phyloP scores from a whole-genome alignment of 192 early-diverging fungal species.

The Umbelopsis sp. region DNA sequence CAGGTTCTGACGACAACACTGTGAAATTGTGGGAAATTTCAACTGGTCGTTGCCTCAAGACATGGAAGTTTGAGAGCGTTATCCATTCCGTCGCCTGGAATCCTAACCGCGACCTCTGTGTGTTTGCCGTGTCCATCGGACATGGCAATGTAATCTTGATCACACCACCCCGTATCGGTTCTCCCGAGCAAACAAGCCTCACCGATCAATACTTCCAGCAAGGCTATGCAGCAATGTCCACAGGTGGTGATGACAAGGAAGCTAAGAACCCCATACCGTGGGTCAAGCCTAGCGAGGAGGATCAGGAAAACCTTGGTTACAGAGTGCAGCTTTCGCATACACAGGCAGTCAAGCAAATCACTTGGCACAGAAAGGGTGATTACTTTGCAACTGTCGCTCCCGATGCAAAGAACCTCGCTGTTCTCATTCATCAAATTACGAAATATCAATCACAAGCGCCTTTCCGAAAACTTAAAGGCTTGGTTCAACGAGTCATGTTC shows the following conservation, averaged over 20 bases:
- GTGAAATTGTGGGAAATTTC: conserved; percentile 90
- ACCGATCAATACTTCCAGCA: conserved; percentile 49
- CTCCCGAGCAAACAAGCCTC: conserved; percentile 43
- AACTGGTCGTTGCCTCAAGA: conserved; percentile 84
- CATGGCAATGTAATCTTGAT: conserved; percentile 58
- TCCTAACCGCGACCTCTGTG: conserved; percentile 74
- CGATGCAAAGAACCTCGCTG: conserved; percentile 72
- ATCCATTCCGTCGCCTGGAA: conserved; percentile 88
- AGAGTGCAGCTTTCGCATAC: conserved; percentile 55
- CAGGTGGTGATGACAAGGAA: conserved; percentile 23
- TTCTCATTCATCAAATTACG: conserved; percentile 92
- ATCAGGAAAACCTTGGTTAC: conserved; percentile 48
- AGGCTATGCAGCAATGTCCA: conserved; percentile 42
- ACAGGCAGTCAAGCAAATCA: conserved; percentile 74
- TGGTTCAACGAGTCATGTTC: conserved; percentile 88
- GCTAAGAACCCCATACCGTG: conserved; percentile 39
- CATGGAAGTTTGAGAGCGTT: conserved; percentile 70
- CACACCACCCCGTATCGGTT: conserved; percentile 50
- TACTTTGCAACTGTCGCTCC: conserved; percentile 89
- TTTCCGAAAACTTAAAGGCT: conserved; percentile 88
- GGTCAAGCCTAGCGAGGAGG: conserved; percentile 54
- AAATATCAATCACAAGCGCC: conserved; percentile 88
- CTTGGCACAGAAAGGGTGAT: conserved; percentile 97
- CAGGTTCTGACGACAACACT: conserved; percentile 90
- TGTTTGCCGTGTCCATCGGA: conserved; percentile 78